A percentile compares a stretch with the other conserved stretches of the same genome.
Evolutionary conservation across 208 protist genomes (phyloP).

Genomic region (Wallacemonas sp.): DNA sequence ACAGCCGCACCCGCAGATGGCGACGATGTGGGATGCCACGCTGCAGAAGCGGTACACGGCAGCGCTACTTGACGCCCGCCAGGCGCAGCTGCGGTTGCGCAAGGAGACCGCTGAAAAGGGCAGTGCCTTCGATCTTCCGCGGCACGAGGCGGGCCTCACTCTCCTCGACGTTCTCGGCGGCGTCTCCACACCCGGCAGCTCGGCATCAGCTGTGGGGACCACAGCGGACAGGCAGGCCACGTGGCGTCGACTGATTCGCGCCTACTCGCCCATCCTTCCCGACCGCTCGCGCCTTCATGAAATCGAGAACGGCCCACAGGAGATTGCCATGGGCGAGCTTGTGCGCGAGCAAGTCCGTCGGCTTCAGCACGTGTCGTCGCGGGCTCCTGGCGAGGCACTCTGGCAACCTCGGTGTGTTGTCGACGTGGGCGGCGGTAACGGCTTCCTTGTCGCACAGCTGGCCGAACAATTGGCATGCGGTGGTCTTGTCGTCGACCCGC

Average conservation of each 20-base stretch:
- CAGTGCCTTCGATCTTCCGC: neutral
- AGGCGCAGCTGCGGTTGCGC: neutral
- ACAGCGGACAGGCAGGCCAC: slow-evolving; percentile 8
- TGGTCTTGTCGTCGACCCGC: slow-evolving; percentile 38
- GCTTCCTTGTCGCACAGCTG: slow-evolving; percentile 37
- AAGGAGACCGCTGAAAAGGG: neutral
- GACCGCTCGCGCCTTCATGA: slow-evolving; percentile 80
- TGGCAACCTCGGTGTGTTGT: slow-evolving; percentile 18
- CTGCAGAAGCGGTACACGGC: slow-evolving; percentile 22
- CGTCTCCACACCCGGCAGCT: neutral
- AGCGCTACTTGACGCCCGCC: neutral
- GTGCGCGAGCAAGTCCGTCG: neutral
- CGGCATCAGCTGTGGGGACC: neutral
- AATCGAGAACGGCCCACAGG: slow-evolving; percentile 82
- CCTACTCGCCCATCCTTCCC: slow-evolving; percentile 62
- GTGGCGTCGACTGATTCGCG: slow-evolving; percentile 51
- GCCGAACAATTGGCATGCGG: slow-evolving; percentile 30
- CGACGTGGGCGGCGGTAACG: slow-evolving; percentile 53
- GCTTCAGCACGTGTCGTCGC: no score
- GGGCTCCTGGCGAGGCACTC: neutral
- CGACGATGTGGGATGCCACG: slow-evolving; percentile 22
- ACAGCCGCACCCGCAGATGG: slow-evolving; percentile 14
- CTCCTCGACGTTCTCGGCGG: slow-evolving; percentile 15
- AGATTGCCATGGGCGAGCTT: slow-evolving; percentile 77
- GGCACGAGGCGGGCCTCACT: slow-evolving; percentile 31